phyloP scores from a whole-genome alignment of 116 monocot genomes.

The Zostera marina region DNA sequence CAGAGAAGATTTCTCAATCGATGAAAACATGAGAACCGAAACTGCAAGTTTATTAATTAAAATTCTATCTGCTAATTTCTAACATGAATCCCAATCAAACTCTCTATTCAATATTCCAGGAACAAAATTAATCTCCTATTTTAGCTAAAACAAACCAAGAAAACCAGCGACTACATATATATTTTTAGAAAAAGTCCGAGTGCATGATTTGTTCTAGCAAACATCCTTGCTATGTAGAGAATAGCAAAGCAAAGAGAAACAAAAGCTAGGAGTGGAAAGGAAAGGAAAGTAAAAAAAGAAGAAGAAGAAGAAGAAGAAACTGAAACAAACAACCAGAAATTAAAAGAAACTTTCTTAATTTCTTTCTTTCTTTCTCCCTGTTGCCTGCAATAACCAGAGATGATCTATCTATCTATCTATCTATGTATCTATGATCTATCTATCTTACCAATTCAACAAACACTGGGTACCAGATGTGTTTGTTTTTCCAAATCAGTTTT shows the following conservation, averaged over 20 bases:
- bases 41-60: no score
- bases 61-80: no score
- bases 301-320: no score
- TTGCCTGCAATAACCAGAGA: background rate
- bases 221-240: slow-evolving; percentile 4
- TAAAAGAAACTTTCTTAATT: background rate
- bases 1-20: no score
- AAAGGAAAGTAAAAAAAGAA: background rate
- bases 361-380: no score
- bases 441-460: slow-evolving; percentile 4
- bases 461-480: background rate
- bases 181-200: background rate
- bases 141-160: slow-evolving; percentile 1
- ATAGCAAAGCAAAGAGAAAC: slow-evolving; percentile 3
- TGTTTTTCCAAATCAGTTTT: slow-evolving; percentile 6
- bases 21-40: no score
- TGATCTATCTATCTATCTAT: no score
- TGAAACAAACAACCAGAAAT: background rate
- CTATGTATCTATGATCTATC: no score
- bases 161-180: background rate
- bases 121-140: background rate
- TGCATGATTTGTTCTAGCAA: slow-evolving; percentile 2
- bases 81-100: no score
- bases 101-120: no score
- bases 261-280: slow-evolving; percentile 5